phyloP scores from a whole-genome alignment of 1,284 basidiomycete genomes.

The Apiotrichum brassicae region DNA sequence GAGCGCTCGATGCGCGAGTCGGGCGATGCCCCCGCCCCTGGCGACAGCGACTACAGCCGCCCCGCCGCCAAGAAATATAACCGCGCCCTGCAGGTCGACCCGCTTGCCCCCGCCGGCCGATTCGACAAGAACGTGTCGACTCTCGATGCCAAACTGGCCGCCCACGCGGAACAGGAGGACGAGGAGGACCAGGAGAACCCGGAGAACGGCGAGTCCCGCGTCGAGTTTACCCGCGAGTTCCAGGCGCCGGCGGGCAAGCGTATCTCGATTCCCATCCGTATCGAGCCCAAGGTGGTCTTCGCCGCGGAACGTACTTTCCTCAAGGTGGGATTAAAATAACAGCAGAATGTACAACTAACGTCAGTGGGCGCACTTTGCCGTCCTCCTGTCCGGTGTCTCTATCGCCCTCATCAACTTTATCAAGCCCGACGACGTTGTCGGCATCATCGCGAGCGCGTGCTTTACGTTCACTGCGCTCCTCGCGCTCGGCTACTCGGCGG shows the following conservation, averaged over 20 bases:
- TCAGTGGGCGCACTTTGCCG: constrained; percentile 82
- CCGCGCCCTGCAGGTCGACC: constrained; percentile 65
- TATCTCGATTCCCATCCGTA: constrained; percentile 83
- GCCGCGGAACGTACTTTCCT: constrained; percentile 66
- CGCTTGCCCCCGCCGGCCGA: constrained; percentile 68
- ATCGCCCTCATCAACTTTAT: constrained; percentile 87
- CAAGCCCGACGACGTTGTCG: constrained; percentile 64
- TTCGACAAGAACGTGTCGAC: constrained; percentile 63
- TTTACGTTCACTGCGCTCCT: constrained; percentile 88
- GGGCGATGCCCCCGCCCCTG: constrained; percentile 5
- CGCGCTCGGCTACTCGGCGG: constrained; percentile 79
- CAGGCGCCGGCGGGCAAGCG: constrained; percentile 74
- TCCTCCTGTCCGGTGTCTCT: constrained; percentile 81
- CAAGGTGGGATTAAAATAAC: constrained; percentile 44
- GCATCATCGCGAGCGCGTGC: constrained; percentile 73
- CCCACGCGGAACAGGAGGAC: constrained; percentile 48
- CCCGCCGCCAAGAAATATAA: constrained; percentile 32
- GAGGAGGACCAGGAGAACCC: constrained; percentile 39
- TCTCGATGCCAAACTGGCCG: constrained; percentile 50
- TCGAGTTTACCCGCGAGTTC: constrained; percentile 64
- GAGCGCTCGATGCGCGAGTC: constrained; percentile 61
- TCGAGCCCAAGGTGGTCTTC: constrained; percentile 93
- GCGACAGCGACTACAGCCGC: constrained; percentile 17
- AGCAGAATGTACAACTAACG: no score
- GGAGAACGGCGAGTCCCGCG: constrained; percentile 23